Base-by-base conservation (phyloP, 257 asterid species). In the Penstemon newberryi region DNA sequence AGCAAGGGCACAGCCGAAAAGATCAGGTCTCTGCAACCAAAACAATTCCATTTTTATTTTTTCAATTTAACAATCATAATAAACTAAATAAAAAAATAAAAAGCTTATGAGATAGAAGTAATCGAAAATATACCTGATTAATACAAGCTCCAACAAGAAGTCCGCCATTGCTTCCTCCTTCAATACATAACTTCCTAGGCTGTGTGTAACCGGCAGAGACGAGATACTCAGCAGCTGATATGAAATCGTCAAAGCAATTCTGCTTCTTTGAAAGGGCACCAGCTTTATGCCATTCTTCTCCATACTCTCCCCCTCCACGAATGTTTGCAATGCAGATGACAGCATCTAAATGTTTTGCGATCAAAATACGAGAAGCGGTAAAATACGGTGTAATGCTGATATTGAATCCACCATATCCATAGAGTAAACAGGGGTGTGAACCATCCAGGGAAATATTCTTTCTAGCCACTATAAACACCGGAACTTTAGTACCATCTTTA, bases 131-230 rank as follows among this genome's bases (percentile, higher is more conserved):
- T 71, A 94, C 99, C 91, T 94, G 96, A 86, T 94, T 94, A 66
- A 94, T 79, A 71, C 96, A 94, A 10, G 97, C 96, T 70, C 93
- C 99, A 66, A 94, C 75, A 54, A 91, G 91, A 72, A 94, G 97
- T 46, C 99, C 99, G 7, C 99, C 97, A 50, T 94, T 94, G 78
- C 97, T 91, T 75, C 91, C 96, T 68, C 99, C 99, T 91, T 94
- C 99, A 74, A 91, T 91, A 51, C 99, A 94, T 77, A 94, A 68
- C 75, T 87, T 94, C 72, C 70, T 76, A 42, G 97, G 87, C 67
- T 89, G 86, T 41, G 99, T 94, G 76, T 87, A 94, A 73, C 99
- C 99, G 77, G 91, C 73, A 65, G 89, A 74, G 64, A 94, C 74
- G 8, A 94, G 90, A 85, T 94, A 86, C 72, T 89, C 96, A 43